phyloP scores from a whole-genome alignment of 179 eudicot species.

The Beta macrorhiza region DNA sequence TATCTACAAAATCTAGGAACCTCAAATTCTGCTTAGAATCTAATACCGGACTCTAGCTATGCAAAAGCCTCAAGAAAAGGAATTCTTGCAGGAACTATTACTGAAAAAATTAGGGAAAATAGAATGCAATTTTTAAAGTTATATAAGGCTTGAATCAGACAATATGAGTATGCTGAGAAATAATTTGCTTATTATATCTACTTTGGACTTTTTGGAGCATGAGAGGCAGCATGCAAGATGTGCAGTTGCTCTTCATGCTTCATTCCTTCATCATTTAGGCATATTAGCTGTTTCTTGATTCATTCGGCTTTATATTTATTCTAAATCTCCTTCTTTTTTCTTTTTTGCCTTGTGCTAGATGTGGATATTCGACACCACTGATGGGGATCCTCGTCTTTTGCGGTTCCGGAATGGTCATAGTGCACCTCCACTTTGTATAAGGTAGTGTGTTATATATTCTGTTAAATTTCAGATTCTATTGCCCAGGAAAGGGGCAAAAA shows the following conservation, averaged over 20 bases:
- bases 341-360: slow-evolving; percentile 40
- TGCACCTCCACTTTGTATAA: slow-evolving; percentile 94
- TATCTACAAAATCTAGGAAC: no score
- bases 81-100: not conserved
- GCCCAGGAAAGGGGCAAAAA: not conserved
- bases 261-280: not conserved
- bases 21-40: no score
- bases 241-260: not conserved
- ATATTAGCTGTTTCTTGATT: slow-evolving; percentile 7
- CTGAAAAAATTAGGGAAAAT: not conserved
- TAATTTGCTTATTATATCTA: not conserved
- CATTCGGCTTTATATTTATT: not conserved
- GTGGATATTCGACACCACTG: slow-evolving; percentile 96
- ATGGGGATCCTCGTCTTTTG: slow-evolving; percentile 91
- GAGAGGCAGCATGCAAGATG: not conserved
- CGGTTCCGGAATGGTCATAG: slow-evolving; percentile 98
- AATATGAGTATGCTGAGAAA: no score
- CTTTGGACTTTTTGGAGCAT: not conserved
- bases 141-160: not conserved
- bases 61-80: no score
- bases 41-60: no score
- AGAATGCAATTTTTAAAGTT: not conserved
- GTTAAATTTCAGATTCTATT: not conserved
- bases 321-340: not conserved
- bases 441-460: slow-evolving; percentile 37